Base-by-base conservation (phyloP, 2,329 filamentous ascomycete species). In the Colletotrichum cereale region DNA sequence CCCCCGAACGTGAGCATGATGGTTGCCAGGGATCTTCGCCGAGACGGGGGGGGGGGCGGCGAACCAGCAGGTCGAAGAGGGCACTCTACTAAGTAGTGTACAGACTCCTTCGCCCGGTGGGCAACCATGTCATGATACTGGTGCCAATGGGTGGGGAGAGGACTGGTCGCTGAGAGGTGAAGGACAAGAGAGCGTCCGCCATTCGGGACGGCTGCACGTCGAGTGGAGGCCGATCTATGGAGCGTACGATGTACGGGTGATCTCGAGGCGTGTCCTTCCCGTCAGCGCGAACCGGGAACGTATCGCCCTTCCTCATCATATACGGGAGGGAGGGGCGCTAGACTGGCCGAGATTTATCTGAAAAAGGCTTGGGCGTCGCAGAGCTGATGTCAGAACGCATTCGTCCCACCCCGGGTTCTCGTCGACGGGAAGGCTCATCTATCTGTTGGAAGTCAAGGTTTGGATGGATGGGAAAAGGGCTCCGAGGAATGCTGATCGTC, bases 31-130 rank as follows among this genome's bases (percentile, higher is more conserved):
- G 64, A 63, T 71, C 52, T 62, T 58, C 58, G 52, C 42, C n/a
- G 65, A 68, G 68, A 67, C 56, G 63, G 68, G 63, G 58, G 64
- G 64, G 64, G 67, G 67, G 67, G 62, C 62, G n/a, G 42, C 50
- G 57, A 63, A 53, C 24, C 42, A n/a, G 42, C 10, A 44, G 42
- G 40, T 38, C 26, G 57, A 62, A 63, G 29, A 58, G 52, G 63
- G 42, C 50, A 4, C 12, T 50, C 44, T 62, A 52, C 68, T 31
- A 58, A 63, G 64, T 53, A 14, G 58, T 67, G 42, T 68, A 34
- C 38, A 44, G 64, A 12, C 58, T 68, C 58, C 52, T 62, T 24
- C 18, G 29, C 40, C 34, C 29, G 40, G 48, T 56, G 58, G 50
- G n/a, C n/a, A 50, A 62, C 60, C 58, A 44, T 38, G 58, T 52